A percentile compares a stretch with the other conserved stretches of the same genome.
These are phyloP conservation scores for Penicillium expansum DNA, from an alignment of 2,329 filamentous ascomycete species.

Conservation along the genomic window DNA sequence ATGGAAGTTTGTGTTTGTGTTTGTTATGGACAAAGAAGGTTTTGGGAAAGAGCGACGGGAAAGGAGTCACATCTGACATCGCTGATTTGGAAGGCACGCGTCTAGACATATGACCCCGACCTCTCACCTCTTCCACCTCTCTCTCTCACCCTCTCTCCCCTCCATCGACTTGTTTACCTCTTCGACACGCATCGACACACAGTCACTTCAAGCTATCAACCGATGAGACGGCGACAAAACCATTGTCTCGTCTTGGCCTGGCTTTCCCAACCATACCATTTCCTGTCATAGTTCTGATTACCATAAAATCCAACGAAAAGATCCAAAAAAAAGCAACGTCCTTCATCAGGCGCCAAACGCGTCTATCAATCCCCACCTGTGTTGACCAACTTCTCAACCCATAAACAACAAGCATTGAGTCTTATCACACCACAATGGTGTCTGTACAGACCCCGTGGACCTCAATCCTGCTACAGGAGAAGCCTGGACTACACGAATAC, in stretches of 20 bases:
- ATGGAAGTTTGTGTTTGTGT: neutral
- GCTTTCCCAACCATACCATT: neutral
- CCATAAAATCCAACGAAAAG: neutral
- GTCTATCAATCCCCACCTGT: neutral
- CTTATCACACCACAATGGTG: neutral
- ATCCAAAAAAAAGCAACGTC: no score
- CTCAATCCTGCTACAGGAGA: constrained; percentile 2
- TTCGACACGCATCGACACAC: neutral
- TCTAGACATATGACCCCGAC: neutral
- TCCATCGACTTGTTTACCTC: neutral
- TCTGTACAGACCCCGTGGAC: constrained; percentile 2
- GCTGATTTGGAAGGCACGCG: neutral
- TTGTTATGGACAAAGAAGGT: neutral
- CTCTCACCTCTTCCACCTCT: neutral
- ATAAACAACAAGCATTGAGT: neutral
- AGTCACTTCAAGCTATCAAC: neutral
- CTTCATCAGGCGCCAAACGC: neutral
- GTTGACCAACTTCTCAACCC: neutral
- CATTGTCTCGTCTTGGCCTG: neutral
- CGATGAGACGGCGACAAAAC: neutral
- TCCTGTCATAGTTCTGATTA: neutral
- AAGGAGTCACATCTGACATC: neutral
- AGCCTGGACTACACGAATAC: constrained; percentile 10
- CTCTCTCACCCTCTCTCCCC: neutral
- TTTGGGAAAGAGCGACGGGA: neutral